Evolutionary conservation across 1,139 yeast species (phyloP), one percentile per base, ranked within the genome.

Genomic region (Debaryomyces singareniensis): DNA sequence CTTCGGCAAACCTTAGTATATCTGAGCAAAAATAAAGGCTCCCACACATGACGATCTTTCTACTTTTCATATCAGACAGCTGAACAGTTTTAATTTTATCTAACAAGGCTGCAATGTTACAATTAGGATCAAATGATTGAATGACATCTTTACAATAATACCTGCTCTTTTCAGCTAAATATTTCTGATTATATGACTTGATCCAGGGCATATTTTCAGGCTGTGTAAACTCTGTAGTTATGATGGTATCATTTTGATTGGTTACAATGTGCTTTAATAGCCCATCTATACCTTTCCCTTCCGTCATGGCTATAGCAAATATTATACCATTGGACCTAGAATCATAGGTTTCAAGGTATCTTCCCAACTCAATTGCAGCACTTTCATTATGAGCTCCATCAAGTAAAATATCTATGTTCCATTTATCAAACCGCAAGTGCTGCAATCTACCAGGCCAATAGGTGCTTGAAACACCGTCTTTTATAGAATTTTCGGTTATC

Each of bases 121-220:
- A 58, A 55, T 35, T 57, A 58, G 2, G 83, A 55, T 24, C 13
- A 16, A 34, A 26, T 23, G 11, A 33, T 27, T 6, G 25, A 16
- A 2, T 26, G 21, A 13, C 16, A 31, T 24, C 27, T 11, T 12
- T 9, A n/a, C 21, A 18, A 13, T 11, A 15, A 6, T 7, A 9
- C 7, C 21, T 7, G 2, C 71, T 64, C 14, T 52, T 47, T 7
- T 38, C 25, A 20, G 54, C 51, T 11, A 81, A 46, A 3, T 56
- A 63, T 2, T 48, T 48, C 0, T 71, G 53, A 2, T 61, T 55
- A 38, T 63, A 66, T 2, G 85, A 58, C 15, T 61, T 46, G 10
- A 91, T 76, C 97, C 97, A 91, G 0, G 96, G 96, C 97, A 89
- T 89, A 0, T 84, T 80, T 11, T 82, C 93, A 0, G 94, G 91